Conservation (phyloP, 169 alveolate species). For the Cytauxzoon felis region DNA sequence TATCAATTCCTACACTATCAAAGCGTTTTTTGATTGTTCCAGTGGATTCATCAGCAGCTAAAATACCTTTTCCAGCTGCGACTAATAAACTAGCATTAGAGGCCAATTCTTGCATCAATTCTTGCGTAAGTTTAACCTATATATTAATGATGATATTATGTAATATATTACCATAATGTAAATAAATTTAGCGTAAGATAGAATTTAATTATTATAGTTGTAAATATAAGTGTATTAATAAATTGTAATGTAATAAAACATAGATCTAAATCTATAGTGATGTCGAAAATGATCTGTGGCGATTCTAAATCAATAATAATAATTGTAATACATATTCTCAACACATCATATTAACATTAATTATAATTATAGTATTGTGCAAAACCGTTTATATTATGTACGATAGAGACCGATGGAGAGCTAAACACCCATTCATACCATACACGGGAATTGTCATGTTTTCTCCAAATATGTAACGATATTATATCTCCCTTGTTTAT, state of each 20-base stretch:
- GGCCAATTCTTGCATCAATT: constrained; percentile 47
- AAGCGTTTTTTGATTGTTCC: constrained; percentile 97
- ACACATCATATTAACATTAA: background rate
- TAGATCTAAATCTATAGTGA: background rate
- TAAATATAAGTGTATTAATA: background rate
- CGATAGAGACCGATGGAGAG: constrained; percentile 38
- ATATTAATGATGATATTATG: too few relatives aligned
- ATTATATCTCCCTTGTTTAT: constrained; percentile 55
- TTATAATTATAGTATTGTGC: constrained; percentile 12
- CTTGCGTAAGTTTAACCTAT: constrained; percentile 40
- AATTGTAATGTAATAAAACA: too few relatives aligned
- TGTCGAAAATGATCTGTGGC: too few relatives aligned
- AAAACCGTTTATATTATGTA: constrained; percentile 50
- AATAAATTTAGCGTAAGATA: background rate
- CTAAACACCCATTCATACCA: constrained; percentile 77
- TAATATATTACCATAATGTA: background rate
- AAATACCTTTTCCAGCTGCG: constrained; percentile 95
- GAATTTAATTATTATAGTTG: background rate
- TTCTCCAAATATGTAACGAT: constrained; percentile 71
- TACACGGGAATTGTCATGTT: constrained; percentile 59
- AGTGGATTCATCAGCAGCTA: constrained; percentile 99
- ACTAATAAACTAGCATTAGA: constrained; percentile 63
- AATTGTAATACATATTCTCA: too few relatives aligned
- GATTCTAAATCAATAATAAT: too few relatives aligned
- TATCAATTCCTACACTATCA: constrained; percentile 88